Conservation (phyloP, 2,329 filamentous ascomycete genomes). For the Dendryphion nanum region DNA sequence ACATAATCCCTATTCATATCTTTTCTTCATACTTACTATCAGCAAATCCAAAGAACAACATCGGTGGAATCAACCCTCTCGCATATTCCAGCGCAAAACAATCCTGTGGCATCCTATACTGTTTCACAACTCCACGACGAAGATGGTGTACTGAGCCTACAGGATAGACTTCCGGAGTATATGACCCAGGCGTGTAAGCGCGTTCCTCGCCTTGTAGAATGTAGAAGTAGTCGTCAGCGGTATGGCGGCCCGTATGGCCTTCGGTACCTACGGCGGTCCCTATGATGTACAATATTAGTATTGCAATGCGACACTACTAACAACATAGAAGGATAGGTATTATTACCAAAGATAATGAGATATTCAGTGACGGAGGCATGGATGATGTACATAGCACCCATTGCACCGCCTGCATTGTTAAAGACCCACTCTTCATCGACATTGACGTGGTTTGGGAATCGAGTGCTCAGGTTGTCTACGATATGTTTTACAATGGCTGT, state of each 20-base stretch:
- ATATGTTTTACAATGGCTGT: conserved; percentile 67
- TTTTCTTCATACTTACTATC: conserved; percentile 52
- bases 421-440: conserved; percentile 81
- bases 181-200: conserved; percentile 64
- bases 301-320: not conserved
- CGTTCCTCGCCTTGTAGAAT: conserved; percentile 77
- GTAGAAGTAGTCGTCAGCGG: conserved; percentile 92
- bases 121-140: conserved; percentile 68
- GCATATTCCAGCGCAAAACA: conserved; percentile 85
- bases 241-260: conserved; percentile 84
- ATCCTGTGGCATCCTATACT: conserved; percentile 75
- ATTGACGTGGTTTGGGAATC: conserved; percentile 55
- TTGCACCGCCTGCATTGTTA: conserved; percentile 87
- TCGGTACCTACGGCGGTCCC: conserved; percentile 78
- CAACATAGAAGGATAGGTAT: not conserved
- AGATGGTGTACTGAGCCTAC: conserved; percentile 71
- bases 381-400: conserved; percentile 89
- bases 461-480: conserved; percentile 59
- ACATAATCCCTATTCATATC: not conserved
- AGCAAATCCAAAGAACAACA: conserved; percentile 87
- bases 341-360: conserved; percentile 72
- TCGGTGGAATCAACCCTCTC: conserved; percentile 86
- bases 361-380: conserved; percentile 89
- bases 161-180: conserved; percentile 67
- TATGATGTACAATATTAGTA: not conserved